Evolutionary conservation across 148 eudicot species (phyloP), one percentile per base, ranked within the genome.

Genomic region (Gaultheria prostrata): DNA sequence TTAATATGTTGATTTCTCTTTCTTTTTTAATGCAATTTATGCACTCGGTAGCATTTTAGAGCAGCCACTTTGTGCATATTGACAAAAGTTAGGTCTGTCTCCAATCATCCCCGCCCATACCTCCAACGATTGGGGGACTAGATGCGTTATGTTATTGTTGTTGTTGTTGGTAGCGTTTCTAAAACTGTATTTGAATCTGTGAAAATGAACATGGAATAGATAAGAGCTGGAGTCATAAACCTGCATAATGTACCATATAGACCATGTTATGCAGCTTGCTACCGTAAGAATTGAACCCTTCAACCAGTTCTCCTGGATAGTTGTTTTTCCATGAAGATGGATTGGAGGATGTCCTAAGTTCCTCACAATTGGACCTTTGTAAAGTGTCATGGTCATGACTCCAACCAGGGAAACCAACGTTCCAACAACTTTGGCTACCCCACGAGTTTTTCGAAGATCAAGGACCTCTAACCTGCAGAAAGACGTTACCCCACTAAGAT

Each of bases 171-270:
- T 77, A 53, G 45, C 33, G 0, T 46, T 48, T n/a, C 4, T 10
- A 32, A 32, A 32, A 56, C 12, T 14, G 1, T 0, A 12, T 4
- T 33, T 30, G 1, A 20, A 32, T 9, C 46, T 33, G n/a, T 20
- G 33, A 13, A 75, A 74, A 24, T 46, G 20, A 46, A 5, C 54
- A 26, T 46, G 24, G 28, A 74, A 18, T 24, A 17, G n/a, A 26
- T 1, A 61, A 56, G 48, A 79, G 65, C 49, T 9, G 5, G 45
- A 45, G 49, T 75, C 8, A 57, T 0, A 53, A 67, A 94, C 98
- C 98, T 94, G 97, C 97, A 93, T 90, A 72, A 93, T 93, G 84
- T 93, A 93, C 93, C 92, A 89, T 45, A 93, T 77, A 18, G 95
- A 91, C 91, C 92, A 93, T 57, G 94, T 43, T 39, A 91, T 85